Evolutionary conservation across 495 filamentous ascomycete species (phyloP).

Genomic region (Aspergillus heteromorphus): DNA sequence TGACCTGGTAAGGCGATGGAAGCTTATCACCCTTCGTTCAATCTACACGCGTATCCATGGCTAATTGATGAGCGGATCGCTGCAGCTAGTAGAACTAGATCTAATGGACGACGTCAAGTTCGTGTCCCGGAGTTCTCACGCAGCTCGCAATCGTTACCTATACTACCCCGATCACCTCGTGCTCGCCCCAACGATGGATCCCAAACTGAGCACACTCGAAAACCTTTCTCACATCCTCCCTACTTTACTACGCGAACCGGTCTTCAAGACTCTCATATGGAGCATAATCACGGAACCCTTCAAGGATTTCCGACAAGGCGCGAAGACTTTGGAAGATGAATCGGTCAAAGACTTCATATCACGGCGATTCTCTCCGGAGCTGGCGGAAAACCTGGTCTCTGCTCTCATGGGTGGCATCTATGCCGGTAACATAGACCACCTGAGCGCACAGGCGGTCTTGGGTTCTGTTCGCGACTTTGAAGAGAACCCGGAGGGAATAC

Average conservation of each 20-base stretch:
- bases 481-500: conserved; percentile 17
- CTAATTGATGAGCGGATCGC: not conserved
- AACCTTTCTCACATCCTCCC: conserved; percentile 18
- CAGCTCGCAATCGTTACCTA: conserved; percentile 66
- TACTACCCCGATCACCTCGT: conserved; percentile 92
- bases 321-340: conserved; percentile 49
- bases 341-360: conserved; percentile 66
- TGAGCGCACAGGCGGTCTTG: conserved; percentile 65
- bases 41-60: not conserved
- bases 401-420: conserved; percentile 86
- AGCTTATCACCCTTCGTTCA: not conserved
- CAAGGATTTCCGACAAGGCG: conserved; percentile 8
- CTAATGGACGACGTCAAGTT: conserved; percentile 59
- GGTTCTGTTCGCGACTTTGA: conserved; percentile 51
- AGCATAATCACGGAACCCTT: conserved; percentile 38
- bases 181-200: conserved; percentile 49
- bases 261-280: conserved; percentile 49
- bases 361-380: conserved; percentile 46
- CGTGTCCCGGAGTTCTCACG: conserved; percentile 42
- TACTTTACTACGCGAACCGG: conserved; percentile 53
- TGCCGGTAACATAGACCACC: conserved; percentile 79
- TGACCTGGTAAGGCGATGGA: conserved; percentile 46
- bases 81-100: conserved; percentile 58
- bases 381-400: conserved; percentile 73
- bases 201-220: conserved; percentile 16